Evolutionary conservation across 306 rosid genomes (phyloP).

Genomic region (Quercus alba): DNA sequence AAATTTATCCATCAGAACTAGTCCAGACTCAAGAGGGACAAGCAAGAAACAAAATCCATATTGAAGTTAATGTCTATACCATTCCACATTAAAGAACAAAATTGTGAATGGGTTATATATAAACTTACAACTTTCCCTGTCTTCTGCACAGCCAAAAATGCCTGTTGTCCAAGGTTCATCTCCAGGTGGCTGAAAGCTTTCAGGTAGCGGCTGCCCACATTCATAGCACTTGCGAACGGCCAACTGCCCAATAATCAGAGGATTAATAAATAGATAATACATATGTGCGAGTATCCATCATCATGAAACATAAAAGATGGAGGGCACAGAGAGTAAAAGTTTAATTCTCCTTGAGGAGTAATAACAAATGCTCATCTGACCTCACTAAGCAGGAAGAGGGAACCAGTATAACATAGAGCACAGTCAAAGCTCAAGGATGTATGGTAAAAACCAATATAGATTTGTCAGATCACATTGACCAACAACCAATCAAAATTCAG

Average conservation of each 20-base stretch:
- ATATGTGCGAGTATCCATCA: not conserved
- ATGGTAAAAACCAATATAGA: not conserved
- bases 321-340: not conserved
- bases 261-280: conserved; percentile 7
- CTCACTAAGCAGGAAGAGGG: not conserved
- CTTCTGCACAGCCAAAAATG: conserved; percentile 86
- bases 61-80: not conserved
- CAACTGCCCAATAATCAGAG: conserved; percentile 44
- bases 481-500: not conserved
- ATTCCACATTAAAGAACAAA: not conserved
- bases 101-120: conserved; percentile 13
- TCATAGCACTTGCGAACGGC: conserved; percentile 73
- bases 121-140: conserved; percentile 85
- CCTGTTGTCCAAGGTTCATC: conserved; percentile 99
- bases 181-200: conserved; percentile 85
- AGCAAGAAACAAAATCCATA: not conserved
- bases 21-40: not conserved
- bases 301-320: not conserved
- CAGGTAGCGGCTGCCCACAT: conserved; percentile 91
- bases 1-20: not conserved
- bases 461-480: not conserved
- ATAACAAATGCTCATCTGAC: not conserved
- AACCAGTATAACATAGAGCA: not conserved
- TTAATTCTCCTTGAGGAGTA: not conserved
- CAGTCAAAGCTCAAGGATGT: not conserved